Conservation (phyloP, 768 basidiomycete genomes). For the Dentipellis sp. region DNA sequence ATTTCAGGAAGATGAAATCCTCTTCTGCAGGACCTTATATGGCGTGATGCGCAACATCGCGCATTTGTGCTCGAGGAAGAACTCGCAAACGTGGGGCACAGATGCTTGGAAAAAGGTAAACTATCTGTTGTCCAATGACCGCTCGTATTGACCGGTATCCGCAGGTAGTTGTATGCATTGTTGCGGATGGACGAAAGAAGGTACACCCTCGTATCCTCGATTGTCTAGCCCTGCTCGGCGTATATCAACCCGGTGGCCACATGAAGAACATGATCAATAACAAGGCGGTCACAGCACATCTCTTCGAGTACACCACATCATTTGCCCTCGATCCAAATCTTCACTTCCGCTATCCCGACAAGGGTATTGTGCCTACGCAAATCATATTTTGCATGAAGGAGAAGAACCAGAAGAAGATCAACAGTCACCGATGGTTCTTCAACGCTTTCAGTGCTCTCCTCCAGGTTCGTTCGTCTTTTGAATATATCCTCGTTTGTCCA, state of each 20-base stretch:
- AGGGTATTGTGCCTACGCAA: slow-evolving; percentile 91
- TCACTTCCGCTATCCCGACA: slow-evolving; percentile 83
- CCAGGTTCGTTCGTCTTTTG: slow-evolving; percentile 38
- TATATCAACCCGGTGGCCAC: slow-evolving; percentile 69
- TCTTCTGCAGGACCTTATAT: slow-evolving; percentile 89
- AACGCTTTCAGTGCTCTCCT: slow-evolving; percentile 84
- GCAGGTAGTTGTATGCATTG: slow-evolving; percentile 86
- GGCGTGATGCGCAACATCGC: slow-evolving; percentile 89
- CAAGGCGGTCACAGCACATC: slow-evolving; percentile 59
- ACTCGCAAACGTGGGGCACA: slow-evolving; percentile 90
- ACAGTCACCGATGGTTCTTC: slow-evolving; percentile 96
- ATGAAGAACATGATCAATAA: slow-evolving; percentile 62
- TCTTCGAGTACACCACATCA: slow-evolving; percentile 84
- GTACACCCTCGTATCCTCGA: slow-evolving; percentile 79
- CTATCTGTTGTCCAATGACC: background rate
- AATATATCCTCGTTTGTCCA: background rate
- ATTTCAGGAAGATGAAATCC: slow-evolving; percentile 71
- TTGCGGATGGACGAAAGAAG: slow-evolving; percentile 80
- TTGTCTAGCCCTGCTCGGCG: slow-evolving; percentile 85
- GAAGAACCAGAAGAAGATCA: slow-evolving; percentile 95
- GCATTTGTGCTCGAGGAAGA: slow-evolving; percentile 76
- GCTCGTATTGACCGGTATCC: background rate
- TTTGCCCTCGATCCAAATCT: slow-evolving; percentile 73
- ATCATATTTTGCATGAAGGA: slow-evolving; percentile 89
- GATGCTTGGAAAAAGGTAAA: slow-evolving; percentile 92